Evolutionary conservation across 1,284 basidiomycete species (phyloP).

Genomic region (Puccinia coronata): DNA sequence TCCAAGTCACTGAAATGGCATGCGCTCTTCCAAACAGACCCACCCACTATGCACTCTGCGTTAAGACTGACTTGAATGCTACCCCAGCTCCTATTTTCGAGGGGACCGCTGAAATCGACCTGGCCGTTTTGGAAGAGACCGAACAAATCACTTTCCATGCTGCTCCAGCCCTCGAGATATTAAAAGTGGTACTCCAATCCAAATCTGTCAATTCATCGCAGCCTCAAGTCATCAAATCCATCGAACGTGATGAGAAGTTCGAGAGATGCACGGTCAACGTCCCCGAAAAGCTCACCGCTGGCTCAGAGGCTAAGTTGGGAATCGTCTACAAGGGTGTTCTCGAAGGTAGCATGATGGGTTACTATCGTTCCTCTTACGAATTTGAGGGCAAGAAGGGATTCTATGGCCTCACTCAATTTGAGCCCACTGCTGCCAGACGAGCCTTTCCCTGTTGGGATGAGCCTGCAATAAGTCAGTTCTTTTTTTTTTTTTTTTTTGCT

Average conservation of each 20-base stretch:
- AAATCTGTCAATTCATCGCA: conserved; percentile 10
- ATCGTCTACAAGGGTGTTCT: conserved; percentile 46
- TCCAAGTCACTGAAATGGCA: background rate
- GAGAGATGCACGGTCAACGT: conserved; percentile 42
- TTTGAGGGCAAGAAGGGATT: conserved; percentile 51
- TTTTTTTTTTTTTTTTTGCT: background rate
- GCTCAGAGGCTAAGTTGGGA: conserved; percentile 37
- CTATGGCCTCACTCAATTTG: conserved; percentile 59
- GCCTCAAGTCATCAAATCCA: conserved; percentile 30
- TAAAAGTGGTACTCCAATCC: conserved; percentile 38
- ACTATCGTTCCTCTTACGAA: conserved; percentile 43
- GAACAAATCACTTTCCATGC: conserved; percentile 48
- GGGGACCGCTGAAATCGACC: conserved; percentile 42
- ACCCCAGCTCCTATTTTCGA: conserved; percentile 39
- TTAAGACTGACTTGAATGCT: conserved; percentile 49
- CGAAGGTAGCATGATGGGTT: conserved; percentile 50
- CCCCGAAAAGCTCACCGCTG: conserved; percentile 13
- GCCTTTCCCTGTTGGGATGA: conserved; percentile 77
- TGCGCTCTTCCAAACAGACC: conserved; percentile 16
- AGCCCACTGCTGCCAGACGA: conserved; percentile 79
- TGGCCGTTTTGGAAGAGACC: conserved; percentile 28
- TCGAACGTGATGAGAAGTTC: conserved; percentile 47
- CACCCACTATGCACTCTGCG: conserved; percentile 36
- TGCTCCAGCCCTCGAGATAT: conserved; percentile 33
- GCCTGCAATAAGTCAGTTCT: conserved; percentile 69